Percentiles rank a stretch among this genome's conserved stretches.
These are phyloP conservation scores for Pleurotus platypus DNA, from an alignment of 768 basidiomycete genomes.

Conservation along the genomic window DNA sequence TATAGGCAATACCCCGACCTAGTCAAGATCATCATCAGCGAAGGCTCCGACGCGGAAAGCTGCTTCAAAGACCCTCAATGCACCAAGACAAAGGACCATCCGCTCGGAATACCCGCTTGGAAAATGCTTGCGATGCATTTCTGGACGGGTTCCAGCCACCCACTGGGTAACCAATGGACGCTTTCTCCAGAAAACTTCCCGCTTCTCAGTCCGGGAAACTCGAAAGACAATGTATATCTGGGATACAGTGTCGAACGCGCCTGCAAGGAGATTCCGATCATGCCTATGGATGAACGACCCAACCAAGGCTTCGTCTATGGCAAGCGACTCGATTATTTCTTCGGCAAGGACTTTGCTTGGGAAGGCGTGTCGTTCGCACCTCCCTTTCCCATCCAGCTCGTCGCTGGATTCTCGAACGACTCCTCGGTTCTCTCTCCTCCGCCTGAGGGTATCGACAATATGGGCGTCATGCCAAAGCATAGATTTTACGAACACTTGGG, in stretches of 20 bases:
- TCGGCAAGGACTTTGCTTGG: not conserved
- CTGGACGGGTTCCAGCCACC: constrained; percentile 14
- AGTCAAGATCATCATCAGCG: constrained; percentile 22
- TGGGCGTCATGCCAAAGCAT: constrained; percentile 13
- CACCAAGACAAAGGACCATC: constrained; percentile 22
- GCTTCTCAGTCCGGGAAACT: constrained; percentile 4
- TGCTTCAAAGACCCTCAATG: constrained; percentile 15
- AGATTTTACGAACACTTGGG: constrained; percentile 21
- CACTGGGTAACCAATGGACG: constrained; percentile 27
- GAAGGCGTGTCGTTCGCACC: constrained; percentile 14
- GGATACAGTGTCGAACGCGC: constrained; percentile 29
- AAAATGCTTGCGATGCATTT: constrained; percentile 30
- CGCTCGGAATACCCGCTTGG: constrained; percentile 32
- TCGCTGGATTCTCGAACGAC: constrained; percentile 20
- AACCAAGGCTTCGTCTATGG: constrained; percentile 25
- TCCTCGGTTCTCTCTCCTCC: constrained; percentile 13
- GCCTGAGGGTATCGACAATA: constrained; percentile 14
- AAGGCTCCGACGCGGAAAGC: not conserved
- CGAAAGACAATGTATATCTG: constrained; percentile 5
- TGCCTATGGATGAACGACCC: constrained; percentile 22
- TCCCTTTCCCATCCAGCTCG: constrained; percentile 6
- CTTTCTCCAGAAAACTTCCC: constrained; percentile 22
- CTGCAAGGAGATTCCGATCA: constrained; percentile 18
- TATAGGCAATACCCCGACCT: constrained; percentile 22
- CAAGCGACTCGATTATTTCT: constrained; percentile 24